Evolutionary conservation across 2,329 filamentous ascomycete genomes (phyloP).

Genomic region (Pseudogymnoascus sp.): DNA sequence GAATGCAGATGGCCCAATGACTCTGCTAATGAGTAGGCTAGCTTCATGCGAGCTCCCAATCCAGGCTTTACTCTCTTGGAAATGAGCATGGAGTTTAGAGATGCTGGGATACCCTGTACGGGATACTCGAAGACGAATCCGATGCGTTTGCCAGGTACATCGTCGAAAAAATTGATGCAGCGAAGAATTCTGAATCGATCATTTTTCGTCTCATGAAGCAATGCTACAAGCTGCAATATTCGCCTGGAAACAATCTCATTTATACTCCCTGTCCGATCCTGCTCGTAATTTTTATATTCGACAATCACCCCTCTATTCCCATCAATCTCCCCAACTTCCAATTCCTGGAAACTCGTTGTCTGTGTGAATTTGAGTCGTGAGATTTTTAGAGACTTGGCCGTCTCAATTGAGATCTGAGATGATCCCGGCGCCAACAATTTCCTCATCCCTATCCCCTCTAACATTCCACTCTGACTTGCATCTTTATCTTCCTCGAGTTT

Average conservation of each 20-base stretch:
- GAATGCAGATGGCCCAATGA: neutral
- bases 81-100: neutral
- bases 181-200: neutral
- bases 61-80: neutral
- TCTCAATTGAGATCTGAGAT: neutral
- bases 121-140: neutral
- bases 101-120: neutral
- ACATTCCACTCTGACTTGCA: neutral
- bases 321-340: neutral
- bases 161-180: slow-evolving; percentile 2
- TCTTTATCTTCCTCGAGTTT: neutral
- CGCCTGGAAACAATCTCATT: neutral
- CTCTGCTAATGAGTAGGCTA: neutral
- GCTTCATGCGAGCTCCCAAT: neutral
- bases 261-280: neutral
- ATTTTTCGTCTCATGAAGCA: neutral
- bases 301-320: neutral
- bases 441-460: neutral
- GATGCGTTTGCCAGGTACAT: neutral
- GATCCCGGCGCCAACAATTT: neutral
- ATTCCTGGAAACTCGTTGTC: neutral
- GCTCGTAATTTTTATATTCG: neutral
- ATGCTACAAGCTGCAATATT: neutral
- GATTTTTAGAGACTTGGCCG: neutral
- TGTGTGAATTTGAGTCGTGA: neutral